Evolutionary conservation across 345 rosid species (phyloP).

Genomic region (Leavenworthia alabamica): DNA sequence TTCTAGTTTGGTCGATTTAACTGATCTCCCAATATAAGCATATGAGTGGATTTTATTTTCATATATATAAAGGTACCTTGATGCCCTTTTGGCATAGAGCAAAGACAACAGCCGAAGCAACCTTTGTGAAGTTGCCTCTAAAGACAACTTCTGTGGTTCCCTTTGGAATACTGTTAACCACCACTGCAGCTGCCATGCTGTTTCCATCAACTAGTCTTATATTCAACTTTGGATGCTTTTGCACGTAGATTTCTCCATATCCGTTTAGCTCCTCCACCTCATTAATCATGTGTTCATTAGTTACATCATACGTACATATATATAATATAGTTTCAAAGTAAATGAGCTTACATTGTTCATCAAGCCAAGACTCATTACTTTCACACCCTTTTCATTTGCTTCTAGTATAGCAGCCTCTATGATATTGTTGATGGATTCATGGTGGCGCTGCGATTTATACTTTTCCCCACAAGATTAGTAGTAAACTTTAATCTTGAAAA

Average conservation of each 20-base stretch:
- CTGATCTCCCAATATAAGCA: too few relatives aligned
- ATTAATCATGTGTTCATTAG: not conserved
- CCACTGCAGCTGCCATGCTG: conserved; percentile 42
- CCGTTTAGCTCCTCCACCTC: conserved; percentile 30
- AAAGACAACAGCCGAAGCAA: conserved; percentile 30
- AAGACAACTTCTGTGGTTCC: conserved; percentile 34
- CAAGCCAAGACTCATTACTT: conserved; percentile 52
- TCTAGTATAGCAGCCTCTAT: conserved; percentile 47
- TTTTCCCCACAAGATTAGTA: conserved; percentile 5
- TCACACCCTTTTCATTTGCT: conserved; percentile 50
- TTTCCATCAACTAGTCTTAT: conserved; percentile 49
- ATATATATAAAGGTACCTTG: conserved; percentile 13
- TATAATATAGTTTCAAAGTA: not conserved
- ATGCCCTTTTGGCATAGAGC: conserved; percentile 35
- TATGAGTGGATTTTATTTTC: not conserved
- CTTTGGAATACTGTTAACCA: conserved; percentile 34
- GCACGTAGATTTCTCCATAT: conserved; percentile 36
- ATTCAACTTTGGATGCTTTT: conserved; percentile 38
- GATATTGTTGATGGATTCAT: conserved; percentile 36
- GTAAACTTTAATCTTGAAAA: too few relatives aligned
- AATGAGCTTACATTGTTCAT: conserved; percentile 42
- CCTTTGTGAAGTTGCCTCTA: conserved; percentile 37
- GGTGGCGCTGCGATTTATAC: conserved; percentile 39
- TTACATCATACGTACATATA: too few relatives aligned
- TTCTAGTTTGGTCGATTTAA: too few relatives aligned